A percentile compares a stretch with the other conserved stretches of the same genome.
Conservation (phyloP, 768 basidiomycete species). For the Naganishia onofrii region DNA sequence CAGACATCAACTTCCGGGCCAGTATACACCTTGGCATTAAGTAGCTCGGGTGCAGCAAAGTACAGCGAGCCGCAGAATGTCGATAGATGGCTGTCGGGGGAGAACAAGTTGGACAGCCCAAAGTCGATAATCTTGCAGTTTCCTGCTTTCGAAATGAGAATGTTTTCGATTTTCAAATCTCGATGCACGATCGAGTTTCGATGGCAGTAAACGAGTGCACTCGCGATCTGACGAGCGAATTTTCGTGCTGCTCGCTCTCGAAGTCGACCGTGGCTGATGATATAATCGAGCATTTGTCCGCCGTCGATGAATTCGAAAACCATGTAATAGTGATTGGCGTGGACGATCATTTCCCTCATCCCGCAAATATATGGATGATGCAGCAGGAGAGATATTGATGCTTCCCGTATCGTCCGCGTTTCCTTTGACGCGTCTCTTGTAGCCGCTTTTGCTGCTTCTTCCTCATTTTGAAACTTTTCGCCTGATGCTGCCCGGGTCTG, state of each 20-base stretch:
- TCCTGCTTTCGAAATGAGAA: conserved; percentile 94
- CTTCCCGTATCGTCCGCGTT: conserved; percentile 91
- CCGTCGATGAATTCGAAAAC: conserved; percentile 98
- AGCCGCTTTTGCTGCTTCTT: conserved; percentile 63
- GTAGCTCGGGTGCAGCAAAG: conserved; percentile 95
- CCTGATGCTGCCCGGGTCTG: conserved; percentile 60
- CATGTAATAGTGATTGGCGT: conserved; percentile 99
- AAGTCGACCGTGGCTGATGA: conserved; percentile 94
- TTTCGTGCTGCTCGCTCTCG: conserved; percentile 93
- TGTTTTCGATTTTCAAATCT: conserved; percentile 98
- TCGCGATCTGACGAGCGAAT: conserved; percentile 95
- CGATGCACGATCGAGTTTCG: conserved; percentile 96
- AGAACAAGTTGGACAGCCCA: conserved; percentile 91
- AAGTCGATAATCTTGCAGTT: conserved; percentile 99
- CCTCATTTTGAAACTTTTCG: conserved; percentile 37
- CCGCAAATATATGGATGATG: conserved; percentile 99
- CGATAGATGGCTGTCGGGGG: conserved; percentile 73
- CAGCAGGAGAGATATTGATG: conserved; percentile 87
- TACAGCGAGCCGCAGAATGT: conserved; percentile 98
- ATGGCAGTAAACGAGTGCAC: conserved; percentile 94
- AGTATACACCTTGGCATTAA: conserved; percentile 93
- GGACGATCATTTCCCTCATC: conserved; percentile 97
- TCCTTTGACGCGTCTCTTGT: conserved; percentile 94
- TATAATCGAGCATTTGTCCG: conserved; percentile 99
- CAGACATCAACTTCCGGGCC: conserved; percentile 98